Base-by-base conservation (phyloP, 2,329 filamentous ascomycete genomes). In the Aaosphaeria arxii region DNA sequence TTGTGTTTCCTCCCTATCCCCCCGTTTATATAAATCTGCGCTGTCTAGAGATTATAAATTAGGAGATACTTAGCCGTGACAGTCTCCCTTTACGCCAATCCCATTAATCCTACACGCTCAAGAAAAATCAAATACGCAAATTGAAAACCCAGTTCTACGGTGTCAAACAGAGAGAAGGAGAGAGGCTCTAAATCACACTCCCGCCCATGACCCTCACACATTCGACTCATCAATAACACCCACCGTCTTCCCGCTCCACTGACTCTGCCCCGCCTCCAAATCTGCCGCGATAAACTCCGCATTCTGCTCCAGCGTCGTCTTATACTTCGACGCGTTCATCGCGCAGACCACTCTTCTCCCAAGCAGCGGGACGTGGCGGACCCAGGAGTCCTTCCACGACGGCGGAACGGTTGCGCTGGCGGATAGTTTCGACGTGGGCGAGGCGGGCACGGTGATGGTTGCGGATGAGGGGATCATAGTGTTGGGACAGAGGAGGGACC, bases 231-330 rank as follows among this genome's bases (percentile, higher is more conserved):
- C 41, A 31, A 43, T 5, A 31, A 43, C 29, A 11, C 41, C 41
- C 2, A 43, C 41, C 9, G 9, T 43, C 17, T 7, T 43, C 41
- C 17, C 41, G 35, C 29, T 42, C 44, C 41, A 47, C 35, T 28
- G 42, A 29, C 43, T 47, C 33, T 48, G 38, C 17, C 32, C 36
- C 13, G 32, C 30, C 29, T 40, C 30, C 17, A 49, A 29, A 44
- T 47, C 72, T 40, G 54, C 60, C 9, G 71, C 71, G 40, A 76
- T 63, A 42, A 74, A 71, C n/a, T 74, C 73, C 2, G 72, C 73
- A 48, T 70, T 67, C 47, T 71, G 64, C 50, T 75, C 72, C 7
- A 73, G 63, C 9, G 65, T 71, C 3, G 68, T 72, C 11, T 49
- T 43, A 57, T 74, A 73, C 11, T 65, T 59, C 31, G 47, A 31